Conservation (phyloP, 345 rosid genomes). For the Hirschfeldia incana region DNA sequence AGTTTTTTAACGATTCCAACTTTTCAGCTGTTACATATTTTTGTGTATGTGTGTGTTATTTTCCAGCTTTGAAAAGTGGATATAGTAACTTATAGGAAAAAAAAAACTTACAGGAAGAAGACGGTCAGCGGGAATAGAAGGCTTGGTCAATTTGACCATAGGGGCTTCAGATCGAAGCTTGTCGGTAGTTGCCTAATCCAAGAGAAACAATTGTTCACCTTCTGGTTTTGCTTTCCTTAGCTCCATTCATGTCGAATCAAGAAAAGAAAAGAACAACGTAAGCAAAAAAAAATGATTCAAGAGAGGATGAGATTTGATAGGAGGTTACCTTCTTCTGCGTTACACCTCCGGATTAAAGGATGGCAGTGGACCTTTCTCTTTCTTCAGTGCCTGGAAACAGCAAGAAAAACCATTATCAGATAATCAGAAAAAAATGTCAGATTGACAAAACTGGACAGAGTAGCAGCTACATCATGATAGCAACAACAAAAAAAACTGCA, state of each 20-base stretch:
- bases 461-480: too few species aligned
- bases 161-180: conserved; percentile 53
- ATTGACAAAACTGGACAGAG: too few species aligned
- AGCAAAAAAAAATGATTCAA: neutral
- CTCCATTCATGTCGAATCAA: conserved; percentile 47
- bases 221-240: conserved; percentile 58
- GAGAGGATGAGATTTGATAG: too few species aligned
- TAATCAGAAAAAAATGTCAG: too few species aligned
- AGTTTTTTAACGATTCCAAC: too few species aligned
- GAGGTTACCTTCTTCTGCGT: neutral
- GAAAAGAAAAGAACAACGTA: neutral
- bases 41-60: too few species aligned
- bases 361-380: too few species aligned
- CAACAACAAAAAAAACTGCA: too few species aligned
- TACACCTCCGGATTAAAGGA: too few species aligned
- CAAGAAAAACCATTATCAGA: too few species aligned
- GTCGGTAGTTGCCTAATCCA: conserved; percentile 49
- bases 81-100: neutral
- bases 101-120: neutral
- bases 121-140: conserved; percentile 51
- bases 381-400: too few species aligned
- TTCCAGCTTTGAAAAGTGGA: neutral
- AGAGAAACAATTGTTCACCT: conserved; percentile 61
- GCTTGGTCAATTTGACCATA: conserved; percentile 47
- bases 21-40: too few species aligned